Evolutionary conservation across 2,329 filamentous ascomycete genomes (phyloP).

Genomic region (Alternaria sp.): DNA sequence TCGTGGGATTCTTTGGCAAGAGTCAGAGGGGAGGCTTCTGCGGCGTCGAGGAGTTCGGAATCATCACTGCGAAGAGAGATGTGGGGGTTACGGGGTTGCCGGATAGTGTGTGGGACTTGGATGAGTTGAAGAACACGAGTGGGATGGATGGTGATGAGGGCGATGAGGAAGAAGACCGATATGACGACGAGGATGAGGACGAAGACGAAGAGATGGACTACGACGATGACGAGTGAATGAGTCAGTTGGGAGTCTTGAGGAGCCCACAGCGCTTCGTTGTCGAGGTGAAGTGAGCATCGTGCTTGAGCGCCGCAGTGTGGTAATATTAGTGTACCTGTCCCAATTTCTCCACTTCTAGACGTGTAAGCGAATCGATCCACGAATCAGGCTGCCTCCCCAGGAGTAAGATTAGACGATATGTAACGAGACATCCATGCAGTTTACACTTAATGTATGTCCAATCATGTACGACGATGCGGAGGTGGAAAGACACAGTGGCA

Average conservation of each 20-base stretch:
- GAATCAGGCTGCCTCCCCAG: not conserved
- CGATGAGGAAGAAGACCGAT: not conserved
- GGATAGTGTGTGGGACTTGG: constrained; percentile 50
- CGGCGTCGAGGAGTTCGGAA: constrained; percentile 53
- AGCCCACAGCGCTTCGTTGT: constrained; percentile 55
- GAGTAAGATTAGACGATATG: not conserved
- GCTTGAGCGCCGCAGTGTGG: constrained; percentile 48
- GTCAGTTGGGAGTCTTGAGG: constrained; percentile 55
- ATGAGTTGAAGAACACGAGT: constrained; percentile 50
- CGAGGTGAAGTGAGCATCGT: constrained; percentile 53
- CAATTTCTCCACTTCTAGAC: not conserved
- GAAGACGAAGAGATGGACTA: not conserved
- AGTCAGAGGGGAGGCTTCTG: constrained; percentile 36
- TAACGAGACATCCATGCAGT: not conserved
- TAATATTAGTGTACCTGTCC: not conserved
- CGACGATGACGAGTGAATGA: constrained; percentile 37
- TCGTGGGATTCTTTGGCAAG: constrained; percentile 57
- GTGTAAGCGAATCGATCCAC: not conserved
- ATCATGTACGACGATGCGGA: not conserved
- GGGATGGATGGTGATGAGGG: constrained; percentile 4
- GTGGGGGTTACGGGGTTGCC: constrained; percentile 52
- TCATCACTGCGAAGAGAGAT: constrained; percentile 53
- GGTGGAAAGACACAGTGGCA: not conserved
- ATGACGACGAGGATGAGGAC: not conserved
- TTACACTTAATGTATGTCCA: not conserved